Evolutionary conservation across 129 eudicot species (phyloP).

Genomic region (Erigeron canadensis): DNA sequence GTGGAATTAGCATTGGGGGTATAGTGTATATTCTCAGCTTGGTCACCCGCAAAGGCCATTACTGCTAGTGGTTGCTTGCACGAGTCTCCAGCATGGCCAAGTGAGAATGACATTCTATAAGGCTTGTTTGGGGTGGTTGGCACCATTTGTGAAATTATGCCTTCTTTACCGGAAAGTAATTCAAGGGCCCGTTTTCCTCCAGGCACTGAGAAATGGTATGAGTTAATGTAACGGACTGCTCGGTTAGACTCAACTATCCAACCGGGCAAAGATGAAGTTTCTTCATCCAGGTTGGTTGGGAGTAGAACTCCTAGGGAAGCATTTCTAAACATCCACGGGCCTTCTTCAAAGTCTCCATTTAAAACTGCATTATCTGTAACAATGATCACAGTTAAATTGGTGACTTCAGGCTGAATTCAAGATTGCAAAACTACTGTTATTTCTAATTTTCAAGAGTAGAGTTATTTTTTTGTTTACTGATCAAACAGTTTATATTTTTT

Average conservation of each 20-base stretch:
- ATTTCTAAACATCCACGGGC: constrained; percentile 93
- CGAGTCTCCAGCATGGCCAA: constrained; percentile 82
- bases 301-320: constrained; percentile 90
- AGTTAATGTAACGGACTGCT: constrained; percentile 91
- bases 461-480: too few species aligned
- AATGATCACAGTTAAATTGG: not conserved
- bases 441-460: not conserved
- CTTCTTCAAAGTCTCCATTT: constrained; percentile 96
- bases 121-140: constrained; percentile 78
- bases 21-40: constrained; percentile 78
- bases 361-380: constrained; percentile 79
- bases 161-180: constrained; percentile 92
- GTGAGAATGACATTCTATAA: constrained; percentile 60
- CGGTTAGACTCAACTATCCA: constrained; percentile 98
- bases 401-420: not conserved
- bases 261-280: constrained; percentile 83
- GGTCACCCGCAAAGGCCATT: constrained; percentile 99
- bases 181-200: constrained; percentile 92
- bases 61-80: constrained; percentile 90
- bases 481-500: not conserved
- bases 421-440: not conserved
- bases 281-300: constrained; percentile 94
- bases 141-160: constrained; percentile 97
- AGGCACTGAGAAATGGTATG: constrained; percentile 73
- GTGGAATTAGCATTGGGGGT: constrained; percentile 69